Base-by-base conservation (phyloP, 2,329 filamentous ascomycete genomes). In the Ascochyta viciae-villosae region DNA sequence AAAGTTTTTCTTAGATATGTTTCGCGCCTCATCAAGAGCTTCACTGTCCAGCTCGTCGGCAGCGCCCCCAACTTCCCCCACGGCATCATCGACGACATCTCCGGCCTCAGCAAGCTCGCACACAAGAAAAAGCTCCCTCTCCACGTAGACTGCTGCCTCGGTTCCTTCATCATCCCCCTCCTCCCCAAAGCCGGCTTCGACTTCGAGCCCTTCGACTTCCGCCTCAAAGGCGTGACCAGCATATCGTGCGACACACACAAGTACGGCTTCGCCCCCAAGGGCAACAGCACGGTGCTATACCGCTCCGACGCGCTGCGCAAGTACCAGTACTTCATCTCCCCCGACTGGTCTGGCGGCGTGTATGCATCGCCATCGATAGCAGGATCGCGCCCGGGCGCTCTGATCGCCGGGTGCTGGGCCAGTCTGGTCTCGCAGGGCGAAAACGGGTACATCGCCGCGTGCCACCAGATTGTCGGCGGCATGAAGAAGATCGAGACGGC, bases 191-290 rank as follows among this genome's bases (percentile, higher is more conserved):
- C 95, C n/a, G 95, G 95, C 40, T 98, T 96, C 76, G 91, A 96
- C 60, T 85, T 90, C 22, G 87, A 89, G 65, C 87, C 87, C 5
- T 98, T 98, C 73, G 95, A 99, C 76, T 99, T 99, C 85, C 87
- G 90, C 52, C 87, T 96, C 56, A 92, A 91, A 65, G 95, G 95
- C 67, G 95, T 99, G 34, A 97, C 94, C 3, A 94, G 89, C 76
- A 98, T 99, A 76, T 92, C 88, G 64, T 96, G 93, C 76, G 95
- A 99, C 75, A 99, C 95, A 3, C 95, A 99, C 84, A 99, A 99
- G 77, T 99, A 99, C 75, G 95, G 95, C 34, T 99, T 99, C 73
- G 95, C 95, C 1, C 95, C 95, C 49, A 99, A 99, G 81, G 95
- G 95, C 65, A 99, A 96, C 83, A 95, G 90, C 48, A 95, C 92